phyloP scores from a whole-genome alignment of 176 grass and related monocot species.

The Puya raimondii region DNA sequence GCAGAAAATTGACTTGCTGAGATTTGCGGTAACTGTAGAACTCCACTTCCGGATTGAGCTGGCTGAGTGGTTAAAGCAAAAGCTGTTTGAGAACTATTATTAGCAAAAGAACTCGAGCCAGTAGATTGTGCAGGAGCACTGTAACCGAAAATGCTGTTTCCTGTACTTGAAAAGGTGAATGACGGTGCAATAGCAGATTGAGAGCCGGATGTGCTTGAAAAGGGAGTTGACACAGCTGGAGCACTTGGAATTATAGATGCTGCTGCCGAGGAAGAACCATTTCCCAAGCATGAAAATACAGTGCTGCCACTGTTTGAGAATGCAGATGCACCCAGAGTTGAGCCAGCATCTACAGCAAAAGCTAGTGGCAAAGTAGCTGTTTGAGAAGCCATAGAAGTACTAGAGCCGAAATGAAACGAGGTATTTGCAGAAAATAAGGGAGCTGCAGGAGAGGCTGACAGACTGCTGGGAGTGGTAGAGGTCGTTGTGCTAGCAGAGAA shows the following conservation, averaged over 20 bases:
- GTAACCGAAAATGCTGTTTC: slow-evolving; percentile 1
- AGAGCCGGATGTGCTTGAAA: background rate
- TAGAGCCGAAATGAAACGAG: slow-evolving; percentile 6
- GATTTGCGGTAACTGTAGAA: background rate
- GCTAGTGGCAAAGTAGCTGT: background rate
- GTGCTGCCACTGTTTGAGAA: background rate
- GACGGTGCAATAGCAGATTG: background rate
- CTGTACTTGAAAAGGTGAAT: background rate
- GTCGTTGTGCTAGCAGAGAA: background rate
- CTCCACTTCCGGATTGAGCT: background rate
- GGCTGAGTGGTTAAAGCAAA: background rate
- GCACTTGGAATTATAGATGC: background rate
- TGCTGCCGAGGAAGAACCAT: slow-evolving; percentile 4
- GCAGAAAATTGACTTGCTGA: slow-evolving; percentile 8
- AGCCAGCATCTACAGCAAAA: background rate
- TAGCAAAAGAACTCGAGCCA: slow-evolving; percentile 2
- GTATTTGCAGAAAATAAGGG: slow-evolving; percentile 3
- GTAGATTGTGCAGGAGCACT: slow-evolving; percentile 4
- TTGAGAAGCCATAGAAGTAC: background rate
- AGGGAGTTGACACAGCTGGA: background rate
- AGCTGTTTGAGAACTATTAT: slow-evolving; percentile 5
- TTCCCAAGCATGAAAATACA: background rate
- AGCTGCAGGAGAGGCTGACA: background rate
- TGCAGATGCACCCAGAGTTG: background rate
- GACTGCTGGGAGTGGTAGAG: background rate